A percentile compares a stretch with the other conserved stretches of the same genome.
Evolutionary conservation across 129 eudicot genomes (phyloP).

Genomic region (Tagetes erecta): DNA sequence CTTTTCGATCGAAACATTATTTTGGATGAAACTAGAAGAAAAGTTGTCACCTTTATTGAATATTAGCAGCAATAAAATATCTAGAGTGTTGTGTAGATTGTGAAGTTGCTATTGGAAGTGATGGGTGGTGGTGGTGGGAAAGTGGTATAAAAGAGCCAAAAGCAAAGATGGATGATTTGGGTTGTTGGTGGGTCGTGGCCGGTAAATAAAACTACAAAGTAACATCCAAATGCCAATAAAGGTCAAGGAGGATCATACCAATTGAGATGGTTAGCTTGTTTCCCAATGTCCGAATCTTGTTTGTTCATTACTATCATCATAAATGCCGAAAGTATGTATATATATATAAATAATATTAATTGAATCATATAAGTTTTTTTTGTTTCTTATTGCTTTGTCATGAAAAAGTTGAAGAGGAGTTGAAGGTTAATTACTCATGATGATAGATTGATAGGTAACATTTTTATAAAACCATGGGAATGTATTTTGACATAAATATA

Average conservation of each 20-base stretch:
- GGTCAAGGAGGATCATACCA: constrained; percentile 37
- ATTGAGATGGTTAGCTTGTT: constrained; percentile 14
- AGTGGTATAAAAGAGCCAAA: constrained; percentile 34
- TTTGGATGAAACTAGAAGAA: background rate
- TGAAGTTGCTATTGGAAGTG: constrained; percentile 28
- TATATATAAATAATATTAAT: background rate
- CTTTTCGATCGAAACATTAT: background rate
- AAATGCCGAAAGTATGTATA: background rate
- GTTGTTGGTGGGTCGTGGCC: constrained; percentile 33
- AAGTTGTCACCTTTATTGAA: background rate
- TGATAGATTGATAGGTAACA: no score
- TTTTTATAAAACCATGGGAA: no score
- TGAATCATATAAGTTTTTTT: background rate
- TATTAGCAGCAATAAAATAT: background rate
- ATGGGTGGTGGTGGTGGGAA: constrained; percentile 36
- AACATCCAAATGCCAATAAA: constrained; percentile 33
- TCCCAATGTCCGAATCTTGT: constrained; percentile 16
- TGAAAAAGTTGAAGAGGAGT: background rate
- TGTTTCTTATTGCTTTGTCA: constrained; percentile 14
- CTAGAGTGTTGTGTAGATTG: constrained; percentile 13
- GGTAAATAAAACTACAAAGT: constrained; percentile 33
- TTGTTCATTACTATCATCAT: background rate
- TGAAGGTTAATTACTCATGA: background rate
- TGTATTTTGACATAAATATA: no score
- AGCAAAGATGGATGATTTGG: constrained; percentile 34